phyloP scores from a whole-genome alignment of 2,329 filamentous ascomycete genomes.

The Teratosphaeria epicoccoides region DNA sequence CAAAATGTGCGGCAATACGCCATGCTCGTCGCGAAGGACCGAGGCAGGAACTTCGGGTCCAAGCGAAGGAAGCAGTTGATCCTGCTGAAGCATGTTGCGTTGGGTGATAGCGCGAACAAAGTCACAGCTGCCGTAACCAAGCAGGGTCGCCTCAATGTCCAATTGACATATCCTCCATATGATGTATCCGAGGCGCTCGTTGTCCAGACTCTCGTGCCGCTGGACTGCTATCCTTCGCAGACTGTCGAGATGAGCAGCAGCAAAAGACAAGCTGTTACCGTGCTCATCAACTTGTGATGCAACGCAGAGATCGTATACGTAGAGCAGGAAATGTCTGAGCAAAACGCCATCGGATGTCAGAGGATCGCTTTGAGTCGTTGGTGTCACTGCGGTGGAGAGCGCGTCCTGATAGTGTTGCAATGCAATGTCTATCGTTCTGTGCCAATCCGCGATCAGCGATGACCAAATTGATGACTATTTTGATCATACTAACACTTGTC shows the following conservation, averaged over 20 bases:
- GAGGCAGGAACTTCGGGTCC: conserved; percentile 9
- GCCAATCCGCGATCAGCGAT: conserved; percentile 5
- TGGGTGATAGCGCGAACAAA: conserved; percentile 40
- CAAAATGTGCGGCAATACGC: conserved; percentile 29
- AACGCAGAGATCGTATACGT: conserved; percentile 44
- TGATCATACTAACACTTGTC: conserved; percentile 29
- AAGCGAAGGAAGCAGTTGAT: conserved; percentile 14
- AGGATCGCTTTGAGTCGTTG: conserved; percentile 38
- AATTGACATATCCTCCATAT: conserved; percentile 46
- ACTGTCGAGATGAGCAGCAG: conserved; percentile 42
- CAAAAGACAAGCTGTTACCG: conserved; percentile 35
- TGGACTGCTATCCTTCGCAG: conserved; percentile 41
- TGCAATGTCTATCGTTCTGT: conserved; percentile 36
- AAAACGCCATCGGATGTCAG: conserved; percentile 47
- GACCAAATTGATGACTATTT: neutral
- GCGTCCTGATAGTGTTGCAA: conserved; percentile 47
- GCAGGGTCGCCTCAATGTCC: conserved; percentile 46
- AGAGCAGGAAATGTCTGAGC: conserved; percentile 46
- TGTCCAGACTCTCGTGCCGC: conserved; percentile 30
- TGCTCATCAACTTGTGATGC: conserved; percentile 21
- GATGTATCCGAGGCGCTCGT: conserved; percentile 40
- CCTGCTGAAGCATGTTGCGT: conserved; percentile 35
- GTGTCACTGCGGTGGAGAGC: conserved; percentile 31
- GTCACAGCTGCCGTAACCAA: conserved; percentile 41
- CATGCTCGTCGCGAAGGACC: conserved; percentile 12